Evolutionary conservation across 2,329 filamentous ascomycete genomes (phyloP).

Genomic region (Xylariaceae sp.): DNA sequence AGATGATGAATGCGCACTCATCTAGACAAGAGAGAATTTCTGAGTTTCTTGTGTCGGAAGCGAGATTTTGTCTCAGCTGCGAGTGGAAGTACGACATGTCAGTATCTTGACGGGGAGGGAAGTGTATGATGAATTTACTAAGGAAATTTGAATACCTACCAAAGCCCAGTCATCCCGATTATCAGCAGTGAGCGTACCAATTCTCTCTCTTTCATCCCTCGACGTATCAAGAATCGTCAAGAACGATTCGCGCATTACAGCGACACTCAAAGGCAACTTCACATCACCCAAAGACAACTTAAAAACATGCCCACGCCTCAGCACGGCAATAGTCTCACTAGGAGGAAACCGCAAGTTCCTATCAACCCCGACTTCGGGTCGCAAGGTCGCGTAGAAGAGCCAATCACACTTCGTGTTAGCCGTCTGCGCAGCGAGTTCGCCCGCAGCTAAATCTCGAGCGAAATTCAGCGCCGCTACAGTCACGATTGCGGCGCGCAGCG

Average conservation of each 20-base stretch:
- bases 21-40: slow-evolving; percentile 10
- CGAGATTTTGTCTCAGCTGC: slow-evolving; percentile 12
- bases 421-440: slow-evolving; percentile 4
- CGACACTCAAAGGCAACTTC: background rate
- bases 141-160: slow-evolving; percentile 3
- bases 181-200: slow-evolving; percentile 15
- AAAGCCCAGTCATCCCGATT: slow-evolving; percentile 16
- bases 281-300: slow-evolving; percentile 4
- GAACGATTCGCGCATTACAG: slow-evolving; percentile 8
- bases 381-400: slow-evolving; percentile 15
- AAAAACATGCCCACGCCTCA: slow-evolving; percentile 17
- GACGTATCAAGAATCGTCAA: slow-evolving; percentile 9
- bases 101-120: background rate
- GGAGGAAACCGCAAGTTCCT: slow-evolving; percentile 2
- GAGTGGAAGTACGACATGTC: background rate
- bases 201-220: background rate
- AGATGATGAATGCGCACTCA: slow-evolving; percentile 14
- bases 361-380: slow-evolving; percentile 7
- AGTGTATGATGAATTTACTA: background rate
- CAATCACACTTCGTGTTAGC: slow-evolving; percentile 8
- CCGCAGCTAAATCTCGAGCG: slow-evolving; percentile 4
- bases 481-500: slow-evolving; percentile 12
- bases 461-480: slow-evolving; percentile 14
- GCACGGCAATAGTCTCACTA: slow-evolving; percentile 12
- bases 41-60: slow-evolving; percentile 4